Evolutionary conservation across 345 rosid species (phyloP).

Genomic region (Pelargonium nanum): DNA sequence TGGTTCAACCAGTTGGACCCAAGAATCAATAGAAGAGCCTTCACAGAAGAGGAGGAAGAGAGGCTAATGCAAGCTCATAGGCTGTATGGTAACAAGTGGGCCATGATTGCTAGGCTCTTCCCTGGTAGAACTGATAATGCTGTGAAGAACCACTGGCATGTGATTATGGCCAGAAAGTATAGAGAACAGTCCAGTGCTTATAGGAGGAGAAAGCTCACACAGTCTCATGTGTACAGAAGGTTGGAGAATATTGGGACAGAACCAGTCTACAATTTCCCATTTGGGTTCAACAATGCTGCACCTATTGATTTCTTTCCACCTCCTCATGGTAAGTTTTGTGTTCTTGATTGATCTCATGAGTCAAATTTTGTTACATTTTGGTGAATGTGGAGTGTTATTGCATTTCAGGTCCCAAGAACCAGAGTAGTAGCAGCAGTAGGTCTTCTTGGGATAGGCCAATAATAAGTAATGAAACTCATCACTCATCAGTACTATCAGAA

Average conservation of each 20-base stretch:
- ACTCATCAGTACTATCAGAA: background rate
- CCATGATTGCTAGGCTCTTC: constrained; percentile 91
- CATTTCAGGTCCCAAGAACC: constrained; percentile 28
- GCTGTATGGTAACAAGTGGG: constrained; percentile 96
- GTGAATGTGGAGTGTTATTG: background rate
- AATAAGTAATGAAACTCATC: background rate
- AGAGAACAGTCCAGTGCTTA: constrained; percentile 75
- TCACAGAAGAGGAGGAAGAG: constrained; percentile 92
- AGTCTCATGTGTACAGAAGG: too few relatives aligned
- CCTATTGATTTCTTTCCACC: too few relatives aligned
- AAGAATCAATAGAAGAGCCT: constrained; percentile 80
- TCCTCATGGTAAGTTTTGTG: too few relatives aligned
- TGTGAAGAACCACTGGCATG: constrained; percentile 99
- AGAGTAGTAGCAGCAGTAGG: background rate
- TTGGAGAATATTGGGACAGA: too few relatives aligned
- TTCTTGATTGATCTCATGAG: background rate
- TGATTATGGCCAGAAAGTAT: constrained; percentile 89
- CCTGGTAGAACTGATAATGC: constrained; percentile 99
- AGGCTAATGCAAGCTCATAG: constrained; percentile 89
- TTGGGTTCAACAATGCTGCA: too few relatives aligned
- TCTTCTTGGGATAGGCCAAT: background rate
- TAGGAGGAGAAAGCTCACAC: constrained; percentile 69
- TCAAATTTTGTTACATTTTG: too few relatives aligned
- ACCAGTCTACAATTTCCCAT: too few relatives aligned
- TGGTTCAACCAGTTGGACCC: constrained; percentile 99